Evolutionary conservation across 257 asterid species (phyloP).

Genomic region (Oldenlandia corymbosa): DNA sequence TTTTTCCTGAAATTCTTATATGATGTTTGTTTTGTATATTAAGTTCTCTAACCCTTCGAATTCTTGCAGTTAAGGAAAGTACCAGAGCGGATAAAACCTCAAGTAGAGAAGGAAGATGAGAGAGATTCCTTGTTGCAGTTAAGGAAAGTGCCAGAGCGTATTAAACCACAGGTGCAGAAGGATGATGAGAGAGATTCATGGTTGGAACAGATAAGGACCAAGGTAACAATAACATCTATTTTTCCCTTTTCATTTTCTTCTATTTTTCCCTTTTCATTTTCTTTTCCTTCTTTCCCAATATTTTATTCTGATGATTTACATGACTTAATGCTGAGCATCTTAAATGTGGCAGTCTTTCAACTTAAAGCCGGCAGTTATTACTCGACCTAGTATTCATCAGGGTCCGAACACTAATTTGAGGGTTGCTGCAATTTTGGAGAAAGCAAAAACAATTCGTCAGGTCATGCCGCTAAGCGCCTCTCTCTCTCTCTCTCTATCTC

Average conservation of each 20-base stretch:
- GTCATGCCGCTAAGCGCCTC: constrained; percentile 23
- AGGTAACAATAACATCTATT: constrained; percentile 37
- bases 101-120: constrained; percentile 42
- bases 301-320: neutral
- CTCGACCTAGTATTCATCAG: constrained; percentile 63
- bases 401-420: constrained; percentile 71
- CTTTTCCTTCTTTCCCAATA: neutral
- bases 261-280: too few species aligned
- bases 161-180: constrained; percentile 40
- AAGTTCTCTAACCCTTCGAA: constrained; percentile 24
- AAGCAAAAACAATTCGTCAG: constrained; percentile 90
- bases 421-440: constrained; percentile 82
- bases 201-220: constrained; percentile 74
- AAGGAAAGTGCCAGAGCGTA: constrained; percentile 60
- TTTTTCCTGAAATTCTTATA: neutral
- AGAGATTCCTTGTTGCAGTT: constrained; percentile 75
- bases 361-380: constrained; percentile 60
- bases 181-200: constrained; percentile 70
- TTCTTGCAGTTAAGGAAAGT: constrained; percentile 81
- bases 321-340: constrained; percentile 25
- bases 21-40: constrained; percentile 9
- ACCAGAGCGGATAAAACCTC: constrained; percentile 44
- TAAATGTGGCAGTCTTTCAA: constrained; percentile 65
- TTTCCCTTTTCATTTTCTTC: too few species aligned
- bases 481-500: constrained; percentile 11